Base-by-base conservation (phyloP, 2,329 filamentous ascomycete genomes). In the Aotearoamyces nothofagi region DNA sequence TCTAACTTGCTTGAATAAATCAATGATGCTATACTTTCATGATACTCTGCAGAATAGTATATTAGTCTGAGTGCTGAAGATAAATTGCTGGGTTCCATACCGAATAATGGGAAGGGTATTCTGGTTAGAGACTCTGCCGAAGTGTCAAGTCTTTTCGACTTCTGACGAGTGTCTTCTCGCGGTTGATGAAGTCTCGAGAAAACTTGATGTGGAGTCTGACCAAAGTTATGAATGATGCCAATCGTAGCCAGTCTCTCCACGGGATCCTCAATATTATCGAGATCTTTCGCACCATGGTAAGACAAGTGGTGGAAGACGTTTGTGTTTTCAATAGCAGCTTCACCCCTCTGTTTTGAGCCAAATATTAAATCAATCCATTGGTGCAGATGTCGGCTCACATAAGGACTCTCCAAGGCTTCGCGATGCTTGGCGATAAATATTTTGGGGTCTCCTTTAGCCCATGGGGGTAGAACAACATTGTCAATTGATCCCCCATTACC, bases 231-330 rank as follows among this genome's bases (percentile, higher is more conserved):
- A 43, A 98, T 96, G 41, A 94, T 92, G 17, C 83, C 83, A 30
- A 93, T 94, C 1, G 84, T 87, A 4, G 87, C 81, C 5, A 84
- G 63, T 24, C 84, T 69, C 52, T 96, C 86, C 32, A 87, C 72
- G 1, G 81, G 78, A 47, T 96, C 87, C 5, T 77, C 72, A 35
- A 98, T 96, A 29, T 74, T 76, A 50, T 98, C 90, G 4, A 98
- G 60, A 49, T 98, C 82, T 39, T 81, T 92, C 3, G 87, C 84
- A 5, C 90, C 92, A 36, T 86, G 80, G 47, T 98, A 98, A 0
- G 87, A 96, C 12, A 94, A 65, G 49, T 92, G 82, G 39, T 96
- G 87, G 56, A 94, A 98, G 13, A 98, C 84, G 44, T 98, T 98
- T 22, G 87, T 71, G 12, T 77, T 81, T 39, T 96, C 87, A 2